phyloP scores from a whole-genome alignment of 177 flowering plant genomes.

The Vitis hybrid region DNA sequence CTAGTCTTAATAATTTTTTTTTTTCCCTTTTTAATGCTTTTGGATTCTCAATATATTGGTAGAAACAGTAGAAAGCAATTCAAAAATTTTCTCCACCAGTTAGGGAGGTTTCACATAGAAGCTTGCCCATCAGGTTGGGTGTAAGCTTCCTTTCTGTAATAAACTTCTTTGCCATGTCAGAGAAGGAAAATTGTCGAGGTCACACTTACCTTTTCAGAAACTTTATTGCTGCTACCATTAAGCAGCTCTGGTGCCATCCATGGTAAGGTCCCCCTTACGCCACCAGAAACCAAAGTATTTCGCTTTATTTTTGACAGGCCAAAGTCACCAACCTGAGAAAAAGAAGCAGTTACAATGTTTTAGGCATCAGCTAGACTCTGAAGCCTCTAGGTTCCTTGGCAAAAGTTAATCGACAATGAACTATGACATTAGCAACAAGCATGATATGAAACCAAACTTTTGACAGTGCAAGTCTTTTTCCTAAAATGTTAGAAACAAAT shows the following conservation, averaged over 20 bases:
- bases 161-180: no score
- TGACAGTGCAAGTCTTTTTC: neutral
- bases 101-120: no score
- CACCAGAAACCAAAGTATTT: slow-evolving; percentile 89
- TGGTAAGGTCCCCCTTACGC: slow-evolving; percentile 88
- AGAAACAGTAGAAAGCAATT: no score
- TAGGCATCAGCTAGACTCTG: neutral
- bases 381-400: neutral
- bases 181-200: no score
- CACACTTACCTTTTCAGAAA: slow-evolving; percentile 73
- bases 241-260: slow-evolving; percentile 95
- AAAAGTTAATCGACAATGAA: neutral
- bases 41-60: no score
- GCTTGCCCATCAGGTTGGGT: no score
- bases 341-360: neutral
- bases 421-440: neutral
- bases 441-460: neutral
- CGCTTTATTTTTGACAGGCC: slow-evolving; percentile 84
- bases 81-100: no score
- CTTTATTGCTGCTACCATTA: slow-evolving; percentile 82
- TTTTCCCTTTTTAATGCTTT: no score
- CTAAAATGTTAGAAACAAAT: neutral
- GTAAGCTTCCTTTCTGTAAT: no score
- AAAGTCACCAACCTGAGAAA: slow-evolving; percentile 79
- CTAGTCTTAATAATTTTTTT: no score